Conservation (phyloP, 73 alveolate genomes). For the Urostyla sp. region DNA sequence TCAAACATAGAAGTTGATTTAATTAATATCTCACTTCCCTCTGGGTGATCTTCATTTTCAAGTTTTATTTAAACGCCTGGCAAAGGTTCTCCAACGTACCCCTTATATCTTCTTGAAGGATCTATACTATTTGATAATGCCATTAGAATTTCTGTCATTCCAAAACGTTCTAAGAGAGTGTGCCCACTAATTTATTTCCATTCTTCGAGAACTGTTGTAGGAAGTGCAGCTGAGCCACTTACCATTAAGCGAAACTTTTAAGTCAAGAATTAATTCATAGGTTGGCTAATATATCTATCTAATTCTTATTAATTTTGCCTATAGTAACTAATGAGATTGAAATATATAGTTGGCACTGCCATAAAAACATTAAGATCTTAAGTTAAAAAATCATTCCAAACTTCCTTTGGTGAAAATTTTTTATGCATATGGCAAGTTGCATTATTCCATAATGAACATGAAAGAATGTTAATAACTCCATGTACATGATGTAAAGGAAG, state of each 20-base stretch:
- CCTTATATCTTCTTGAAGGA: constrained; percentile 62
- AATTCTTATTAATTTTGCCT: not conserved
- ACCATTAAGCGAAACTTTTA: constrained; percentile 54
- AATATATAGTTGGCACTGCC: constrained; percentile 79
- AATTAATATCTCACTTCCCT: constrained; percentile 67
- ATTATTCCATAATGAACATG: constrained; percentile 62
- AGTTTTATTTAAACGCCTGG: constrained; percentile 64
- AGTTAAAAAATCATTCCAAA: constrained; percentile 24
- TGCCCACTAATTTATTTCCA: constrained; percentile 71
- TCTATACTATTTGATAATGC: constrained; percentile 63
- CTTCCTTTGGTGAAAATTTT: constrained; percentile 45
- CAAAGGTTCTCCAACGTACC: constrained; percentile 71
- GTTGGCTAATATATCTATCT: not conserved
- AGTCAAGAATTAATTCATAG: not conserved
- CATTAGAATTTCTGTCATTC: constrained; percentile 82
- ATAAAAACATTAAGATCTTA: constrained; percentile 59
- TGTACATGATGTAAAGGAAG: constrained; percentile 79
- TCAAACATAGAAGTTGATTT: constrained; percentile 62
- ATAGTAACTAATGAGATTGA: constrained; percentile 52
- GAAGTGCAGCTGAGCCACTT: constrained; percentile 61
- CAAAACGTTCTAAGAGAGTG: constrained; percentile 71
- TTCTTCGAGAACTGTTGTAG: constrained; percentile 54
- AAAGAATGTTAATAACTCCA: constrained; percentile 68
- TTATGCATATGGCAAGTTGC: constrained; percentile 58
- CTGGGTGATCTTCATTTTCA: constrained; percentile 44